Evolutionary conservation across 352 stramenopile species (phyloP), one percentile per base, ranked within the genome.

Genomic region (Lagenidium sp.): DNA sequence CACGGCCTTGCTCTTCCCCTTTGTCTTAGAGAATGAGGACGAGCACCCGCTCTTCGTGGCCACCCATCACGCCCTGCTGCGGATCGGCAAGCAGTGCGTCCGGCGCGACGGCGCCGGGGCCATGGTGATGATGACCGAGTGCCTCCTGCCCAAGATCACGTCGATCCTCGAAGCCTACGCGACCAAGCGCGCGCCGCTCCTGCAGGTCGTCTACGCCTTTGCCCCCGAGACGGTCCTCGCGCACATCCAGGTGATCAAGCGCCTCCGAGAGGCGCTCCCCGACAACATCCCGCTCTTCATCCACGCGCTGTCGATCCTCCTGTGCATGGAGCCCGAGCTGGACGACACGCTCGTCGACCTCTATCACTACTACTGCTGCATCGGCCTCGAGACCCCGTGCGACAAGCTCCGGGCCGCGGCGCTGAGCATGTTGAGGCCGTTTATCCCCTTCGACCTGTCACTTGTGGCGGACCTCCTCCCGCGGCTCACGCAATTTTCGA

Each of bases 311-410:
- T 60, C 71, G 3, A 69, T 92, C 13, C 44, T 88, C 32, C 49
- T 93, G 28, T 68, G 60, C 36, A 75, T 93, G 59, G 81, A 95
- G 46, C 63, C 13, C 4, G 60, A 79, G 15, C 50, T 92, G 15
- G 70, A 89, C 50, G 71, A 80, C 13, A 77, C 71, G 15, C 53
- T 95, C 10, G 57, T 83, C 20, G 82, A 95, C 32, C 47, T 93
- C 35, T 95, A 95, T 30, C 57, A 87, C 38, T 94, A 94, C 55
- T 94, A 94, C 52, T 86, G 65, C 53, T 84, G 76, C 57, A 93
- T 93, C 29, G 82, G 80, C 4, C 47, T 91, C 11, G 75, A 87
- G 41, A 70, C 63, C 16, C 34, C 73, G 16, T 85, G 72, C 36
- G 73, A 85, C 24, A 88, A 88, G 41, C 62, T 94, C 1, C 75